These are phyloP conservation scores for Glycine latifolia DNA, from an alignment of 306 rosid genomes.

Conservation along the genomic window DNA sequence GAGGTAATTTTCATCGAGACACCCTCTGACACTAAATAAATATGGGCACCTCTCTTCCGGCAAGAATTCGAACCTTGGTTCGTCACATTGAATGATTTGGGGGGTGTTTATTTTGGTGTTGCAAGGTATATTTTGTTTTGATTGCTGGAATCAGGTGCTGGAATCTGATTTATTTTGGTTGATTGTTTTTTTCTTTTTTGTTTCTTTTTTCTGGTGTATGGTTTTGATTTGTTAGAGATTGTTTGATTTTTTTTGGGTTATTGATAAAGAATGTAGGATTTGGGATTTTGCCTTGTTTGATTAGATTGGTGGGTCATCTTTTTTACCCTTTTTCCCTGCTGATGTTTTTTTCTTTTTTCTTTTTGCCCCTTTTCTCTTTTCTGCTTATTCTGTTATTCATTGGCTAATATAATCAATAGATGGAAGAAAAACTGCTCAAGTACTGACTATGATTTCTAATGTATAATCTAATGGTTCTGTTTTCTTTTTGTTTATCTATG, in stretches of 20 bases:
- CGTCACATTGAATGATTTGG: not conserved
- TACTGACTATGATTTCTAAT: constrained; percentile 23
- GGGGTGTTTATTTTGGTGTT: constrained; percentile 12
- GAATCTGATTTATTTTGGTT: not conserved
- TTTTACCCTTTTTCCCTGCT: constrained; percentile 40
- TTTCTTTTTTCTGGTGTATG: constrained; percentile 29
- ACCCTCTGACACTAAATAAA: not conserved
- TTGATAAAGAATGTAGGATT: constrained; percentile 40
- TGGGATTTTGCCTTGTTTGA: constrained; percentile 55
- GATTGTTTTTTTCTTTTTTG: not conserved
- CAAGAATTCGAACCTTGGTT: too few relatives aligned
- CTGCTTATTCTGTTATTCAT: constrained; percentile 23
- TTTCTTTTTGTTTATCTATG: constrained; percentile 5
- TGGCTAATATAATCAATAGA: constrained; percentile 15
- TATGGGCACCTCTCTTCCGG: too few relatives aligned
- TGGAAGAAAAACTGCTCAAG: constrained; percentile 40
- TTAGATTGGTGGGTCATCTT: constrained; percentile 60
- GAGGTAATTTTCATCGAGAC: not conserved
- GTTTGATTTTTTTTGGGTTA: constrained; percentile 32
- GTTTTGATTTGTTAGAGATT: constrained; percentile 31
- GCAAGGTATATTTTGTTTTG: constrained; percentile 18
- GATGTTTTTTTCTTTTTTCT: not conserved
- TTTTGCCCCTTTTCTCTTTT: constrained; percentile 4
- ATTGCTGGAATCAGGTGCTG: constrained; percentile 19
- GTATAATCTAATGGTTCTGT: constrained; percentile 47